Conservation (phyloP, 148 eudicot genomes). For the Rhododendron kiyosumense region DNA sequence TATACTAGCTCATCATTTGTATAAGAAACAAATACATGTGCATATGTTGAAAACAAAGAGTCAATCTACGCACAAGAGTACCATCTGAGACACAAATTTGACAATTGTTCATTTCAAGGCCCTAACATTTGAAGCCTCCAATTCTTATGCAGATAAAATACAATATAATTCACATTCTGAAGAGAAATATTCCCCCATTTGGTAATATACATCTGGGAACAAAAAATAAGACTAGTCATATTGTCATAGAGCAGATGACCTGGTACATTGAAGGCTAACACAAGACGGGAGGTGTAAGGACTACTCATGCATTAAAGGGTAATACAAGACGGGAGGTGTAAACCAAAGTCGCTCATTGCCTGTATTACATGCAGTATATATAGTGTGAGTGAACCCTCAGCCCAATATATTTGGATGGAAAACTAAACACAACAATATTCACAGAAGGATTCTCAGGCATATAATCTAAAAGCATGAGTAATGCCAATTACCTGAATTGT, state of each 20-base stretch:
- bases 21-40: background rate
- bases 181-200: background rate
- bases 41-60: background rate
- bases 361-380: background rate
- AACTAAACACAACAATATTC: background rate
- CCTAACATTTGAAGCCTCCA: background rate
- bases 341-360: background rate
- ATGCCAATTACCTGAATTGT: background rate
- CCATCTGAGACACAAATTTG: background rate
- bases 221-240: background rate
- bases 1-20: background rate
- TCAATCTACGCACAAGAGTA: background rate
- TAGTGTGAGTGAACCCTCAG: background rate
- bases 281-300: background rate
- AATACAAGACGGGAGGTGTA: background rate
- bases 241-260: background rate
- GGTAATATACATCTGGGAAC: background rate
- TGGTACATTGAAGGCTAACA: background rate
- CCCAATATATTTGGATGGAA: background rate
- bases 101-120: too few species aligned
- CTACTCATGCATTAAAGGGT: background rate
- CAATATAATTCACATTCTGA: background rate
- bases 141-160: background rate
- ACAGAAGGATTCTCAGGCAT: background rate
- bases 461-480: background rate